Base-by-base conservation (phyloP, 192 early-diverging fungal genomes). In the Chytriomyces sp. region DNA sequence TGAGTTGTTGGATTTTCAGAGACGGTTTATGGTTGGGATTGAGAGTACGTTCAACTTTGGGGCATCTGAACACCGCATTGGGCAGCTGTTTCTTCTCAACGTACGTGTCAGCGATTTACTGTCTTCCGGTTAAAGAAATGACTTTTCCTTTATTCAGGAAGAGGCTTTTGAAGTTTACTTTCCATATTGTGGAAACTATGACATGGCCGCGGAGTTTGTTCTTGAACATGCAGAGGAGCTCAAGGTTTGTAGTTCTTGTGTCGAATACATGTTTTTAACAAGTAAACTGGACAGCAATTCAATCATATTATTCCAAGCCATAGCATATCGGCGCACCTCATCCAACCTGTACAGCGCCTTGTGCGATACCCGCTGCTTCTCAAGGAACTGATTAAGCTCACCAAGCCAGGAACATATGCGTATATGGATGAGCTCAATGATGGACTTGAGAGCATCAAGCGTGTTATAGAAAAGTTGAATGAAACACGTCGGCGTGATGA, bases 331-430 rank as follows among this genome's bases (percentile, higher is more conserved):
- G 33, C 53, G 6, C 66, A 55, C 61, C 33, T 65, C 36, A 65
- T 73, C 58, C 38, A 57, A 49, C 69, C 61, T 0, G 3, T 39
- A n/a, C 62, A 54, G 7, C 37, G 98, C 54, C 93, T 98, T 65
- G 96, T 96, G 84, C 95, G 94, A 82, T 99, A 99, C 81, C 95
- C 96, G 49, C 80, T 99, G 63, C 86, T 99, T 8, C 59, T 95
- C 68, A 82, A 80, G 72, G 77, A 86, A 56, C 74, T 86, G 32
- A 65, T 85, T 52, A 86, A 86, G 64, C 70, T 70, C 33, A 72
- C 78, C 30, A 70, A 77, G 14, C 26, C 41, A 17, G 68, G 49
- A 4, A 67, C 63, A 3, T 85, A 84, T 58, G 76, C 75, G 3
- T 83, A 72, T 58, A 66, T 73, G 68, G 73, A 83, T 17, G 86